phyloP scores from a whole-genome alignment of 805 yeast genomes.

The Candida krabiensis region DNA sequence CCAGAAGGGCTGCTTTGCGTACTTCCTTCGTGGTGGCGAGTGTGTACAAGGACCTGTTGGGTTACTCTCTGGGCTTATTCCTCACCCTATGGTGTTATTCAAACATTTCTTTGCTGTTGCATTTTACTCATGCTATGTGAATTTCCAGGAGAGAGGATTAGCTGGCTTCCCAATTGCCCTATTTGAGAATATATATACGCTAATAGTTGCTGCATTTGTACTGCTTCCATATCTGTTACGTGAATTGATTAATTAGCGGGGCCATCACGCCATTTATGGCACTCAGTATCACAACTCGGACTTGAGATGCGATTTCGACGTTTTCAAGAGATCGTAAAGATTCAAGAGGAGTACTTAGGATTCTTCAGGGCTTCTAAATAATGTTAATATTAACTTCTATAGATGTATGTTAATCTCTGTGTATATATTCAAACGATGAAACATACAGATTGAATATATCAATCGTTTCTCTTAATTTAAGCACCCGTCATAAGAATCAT shows the following conservation, averaged over 20 bases:
- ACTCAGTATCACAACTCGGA: too few relatives aligned
- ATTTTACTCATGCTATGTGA: conserved; percentile 72
- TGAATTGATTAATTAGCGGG: conserved; percentile 25
- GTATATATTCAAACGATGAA: too few relatives aligned
- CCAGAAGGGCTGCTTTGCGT: conserved; percentile 86
- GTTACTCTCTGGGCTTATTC: conserved; percentile 77
- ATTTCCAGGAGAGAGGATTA: conserved; percentile 65
- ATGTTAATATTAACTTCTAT: too few relatives aligned
- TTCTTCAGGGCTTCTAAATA: too few relatives aligned
- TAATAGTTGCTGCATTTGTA: conserved; percentile 72
- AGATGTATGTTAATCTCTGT: too few relatives aligned
- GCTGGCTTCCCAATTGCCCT: conserved; percentile 69
- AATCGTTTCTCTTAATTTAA: too few relatives aligned
- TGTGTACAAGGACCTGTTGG: conserved; percentile 79
- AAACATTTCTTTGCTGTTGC: conserved; percentile 92
- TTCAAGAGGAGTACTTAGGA: too few relatives aligned
- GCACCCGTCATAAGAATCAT: too few relatives aligned
- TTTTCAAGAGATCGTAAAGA: too few relatives aligned
- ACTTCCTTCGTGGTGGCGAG: conserved; percentile 82
- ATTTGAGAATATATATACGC: conserved; percentile 63
- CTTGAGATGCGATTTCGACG: too few relatives aligned
- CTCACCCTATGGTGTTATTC: conserved; percentile 71
- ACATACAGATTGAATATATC: too few relatives aligned
- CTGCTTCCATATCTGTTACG: conserved; percentile 70
- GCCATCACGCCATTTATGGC: too few relatives aligned